Evolutionary conservation across 2,329 filamentous ascomycete species (phyloP).

Genomic region (Microcyclosporella mali): DNA sequence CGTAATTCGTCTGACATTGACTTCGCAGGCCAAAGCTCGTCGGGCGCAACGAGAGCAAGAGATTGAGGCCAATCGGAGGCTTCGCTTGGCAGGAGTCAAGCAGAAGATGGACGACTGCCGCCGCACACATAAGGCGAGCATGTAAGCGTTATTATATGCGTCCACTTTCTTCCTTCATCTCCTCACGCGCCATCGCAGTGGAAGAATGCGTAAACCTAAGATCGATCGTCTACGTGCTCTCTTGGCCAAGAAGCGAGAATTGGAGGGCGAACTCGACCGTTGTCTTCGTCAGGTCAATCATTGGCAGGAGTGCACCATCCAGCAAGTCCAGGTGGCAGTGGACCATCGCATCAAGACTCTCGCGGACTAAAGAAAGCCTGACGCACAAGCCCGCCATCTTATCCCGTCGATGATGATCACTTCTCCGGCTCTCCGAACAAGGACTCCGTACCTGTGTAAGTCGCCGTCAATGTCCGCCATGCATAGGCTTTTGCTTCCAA

Average conservation of each 20-base stretch:
- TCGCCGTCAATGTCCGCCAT: too few species aligned
- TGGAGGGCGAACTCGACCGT: conserved; percentile 12
- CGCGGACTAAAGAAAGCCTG: too few species aligned
- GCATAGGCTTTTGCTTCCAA: too few species aligned
- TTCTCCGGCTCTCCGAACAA: too few species aligned
- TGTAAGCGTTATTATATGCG: conserved; percentile 6
- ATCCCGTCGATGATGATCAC: too few species aligned
- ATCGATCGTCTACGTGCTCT: conserved; percentile 20
- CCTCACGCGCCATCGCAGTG: conserved; percentile 2
- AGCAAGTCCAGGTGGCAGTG: conserved; percentile 19
- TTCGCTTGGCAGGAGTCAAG: conserved; percentile 7
- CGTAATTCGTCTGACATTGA: background rate
- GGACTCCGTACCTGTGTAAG: too few species aligned
- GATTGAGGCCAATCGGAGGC: conserved; percentile 9
- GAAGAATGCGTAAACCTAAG: conserved; percentile 13
- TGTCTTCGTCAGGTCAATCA: conserved; percentile 11
- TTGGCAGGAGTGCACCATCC: conserved; percentile 7
- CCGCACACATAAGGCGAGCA: conserved; percentile 3
- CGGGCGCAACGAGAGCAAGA: conserved; percentile 10
- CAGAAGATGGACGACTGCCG: conserved; percentile 9
- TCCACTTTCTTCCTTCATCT: background rate
- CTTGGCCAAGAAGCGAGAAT: conserved; percentile 13
- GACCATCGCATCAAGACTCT: conserved; percentile 6
- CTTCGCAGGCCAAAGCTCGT: conserved; percentile 4
- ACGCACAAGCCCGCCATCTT: too few species aligned